Evolutionary conservation across 2,329 filamentous ascomycete species (phyloP), one percentile per base, ranked within the genome.

Genomic region (Parastagonospora nodorum): DNA sequence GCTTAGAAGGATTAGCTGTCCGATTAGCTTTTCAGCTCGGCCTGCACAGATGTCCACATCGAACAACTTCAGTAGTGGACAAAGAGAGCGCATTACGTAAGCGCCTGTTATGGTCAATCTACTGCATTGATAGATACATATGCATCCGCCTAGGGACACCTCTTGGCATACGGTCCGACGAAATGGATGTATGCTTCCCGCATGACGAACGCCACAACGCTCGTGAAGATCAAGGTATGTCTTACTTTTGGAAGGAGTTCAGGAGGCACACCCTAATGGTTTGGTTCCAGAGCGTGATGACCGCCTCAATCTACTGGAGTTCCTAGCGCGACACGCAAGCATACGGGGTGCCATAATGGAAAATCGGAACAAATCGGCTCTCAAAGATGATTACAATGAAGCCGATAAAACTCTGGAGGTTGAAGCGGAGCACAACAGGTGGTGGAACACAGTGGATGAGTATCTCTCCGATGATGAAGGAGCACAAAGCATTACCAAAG

Each of bases 381-480:
- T 61, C 5, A 42, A 45, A 15, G 38, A 38, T 29, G 49, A 42
- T 16, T n/a, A 30, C 14, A 42, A 55, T 15, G 57, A 60, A n/a
- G 27, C 40, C 3, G 45, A 58, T 2, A 35, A 57, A 24, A 48
- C 42, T n/a, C 41, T 66, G 50, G 40, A 54, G 14, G 46, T 60
- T 8, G 61, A 66, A 19, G 58, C 61, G 10, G 61, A 66, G 16
- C 61, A 65, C 28, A 58, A 55, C 10, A 63, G 55, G 40, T 66
- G 63, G 63, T 66, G 63, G 63, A 66, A 63, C 16, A 55, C 39
- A 31, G 60, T 66, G 1, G 63, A 65, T 36, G 63, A 66, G 36
- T 55, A 62, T 39, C 50, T 66, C 2, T 66, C 63, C 1, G 47
- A 55, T 30, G 35, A 55, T 15, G 51, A 57, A 11, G 48, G 49